Evolutionary conservation across 2,329 filamentous ascomycete genomes (phyloP), one percentile per base, ranked within the genome.

Genomic region (Emmonsia crescens): DNA sequence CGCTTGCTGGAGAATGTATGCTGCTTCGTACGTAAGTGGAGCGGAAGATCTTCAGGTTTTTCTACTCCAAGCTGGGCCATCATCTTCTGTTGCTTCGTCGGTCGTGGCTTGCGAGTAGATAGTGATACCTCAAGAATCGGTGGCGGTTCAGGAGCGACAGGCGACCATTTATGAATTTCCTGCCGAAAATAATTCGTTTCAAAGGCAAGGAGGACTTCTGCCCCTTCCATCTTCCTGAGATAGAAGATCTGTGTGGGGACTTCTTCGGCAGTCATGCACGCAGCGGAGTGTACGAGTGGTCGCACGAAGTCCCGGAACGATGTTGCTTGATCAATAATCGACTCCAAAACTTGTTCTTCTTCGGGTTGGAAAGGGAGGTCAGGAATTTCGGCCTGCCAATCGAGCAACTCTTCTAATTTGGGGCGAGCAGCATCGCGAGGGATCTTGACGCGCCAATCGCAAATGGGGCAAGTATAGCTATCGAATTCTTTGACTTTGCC

Each of bases 161-260:
- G 92, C 46, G 88, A 91, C 89, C 90, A 96, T 72, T 91, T 95
- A 76, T 99, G 94, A 61, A 99, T 81, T 71, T 96, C 91, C 72
- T 96, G 91, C 29, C 93, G 87, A 78, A 99, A 93, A 74, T 95
- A 96, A 72, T 99, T 99, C n/a, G 93, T 96, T 77, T 99, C 94
- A 62, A 87, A 88, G 0, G 92, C 84, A 2, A 99, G 80, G 2
- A 99, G 82, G 59, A 99, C 92, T 72, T 99, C 94, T 0, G 94
- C 92, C 2, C 94, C 94, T 76, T 99, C 94, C 60, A 99, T 91
- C 77, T 99, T 99, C 62, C 94, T 89, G 48, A 99, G 80, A 69
- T 96, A 97, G 75, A 99, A 99, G 5, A 95, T 85, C 74, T 96
- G 88, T 0, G 89, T 92, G 60, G 91, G 89, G 9, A 91, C 87